A percentile compares a stretch with the other conserved stretches of the same genome.
These are phyloP conservation scores for Solanum pennellii DNA, from an alignment of 257 asterid genomes.

Conservation along the genomic window DNA sequence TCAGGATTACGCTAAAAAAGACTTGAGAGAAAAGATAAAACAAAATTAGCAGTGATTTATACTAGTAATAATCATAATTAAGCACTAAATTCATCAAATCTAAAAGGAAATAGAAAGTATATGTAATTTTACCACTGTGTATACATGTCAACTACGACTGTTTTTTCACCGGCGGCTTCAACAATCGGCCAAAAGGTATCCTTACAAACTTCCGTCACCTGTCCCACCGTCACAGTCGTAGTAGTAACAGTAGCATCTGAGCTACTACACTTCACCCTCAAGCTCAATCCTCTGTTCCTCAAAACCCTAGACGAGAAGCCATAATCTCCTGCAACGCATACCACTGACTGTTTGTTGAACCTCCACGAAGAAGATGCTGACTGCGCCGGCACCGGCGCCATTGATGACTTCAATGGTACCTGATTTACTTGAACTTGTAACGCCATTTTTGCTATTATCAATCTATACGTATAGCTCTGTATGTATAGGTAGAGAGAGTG, in stretches of 20 bases:
- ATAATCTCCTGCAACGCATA: conserved; percentile 41
- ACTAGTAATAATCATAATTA: neutral
- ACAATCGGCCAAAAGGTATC: conserved; percentile 85
- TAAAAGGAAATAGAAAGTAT: neutral
- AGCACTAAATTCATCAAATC: neutral
- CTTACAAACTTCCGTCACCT: conserved; percentile 49
- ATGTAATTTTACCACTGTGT: conserved; percentile 57
- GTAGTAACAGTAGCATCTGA: conserved; percentile 33
- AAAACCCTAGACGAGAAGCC: conserved; percentile 10
- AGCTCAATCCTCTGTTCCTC: conserved; percentile 18
- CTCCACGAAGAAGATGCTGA: conserved; percentile 12
- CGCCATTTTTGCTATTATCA: conserved; percentile 31
- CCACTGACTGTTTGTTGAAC: conserved; percentile 26
- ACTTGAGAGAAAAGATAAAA: neutral
- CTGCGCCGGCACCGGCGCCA: neutral
- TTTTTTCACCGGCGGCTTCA: conserved; percentile 59
- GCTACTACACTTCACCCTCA: conserved; percentile 30
- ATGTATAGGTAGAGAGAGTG: neutral
- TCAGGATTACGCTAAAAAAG: neutral
- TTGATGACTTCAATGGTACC: conserved; percentile 31
- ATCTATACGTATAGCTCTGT: neutral
- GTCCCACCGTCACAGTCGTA: conserved; percentile 35
- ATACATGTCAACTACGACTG: conserved; percentile 76
- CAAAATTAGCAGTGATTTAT: neutral
- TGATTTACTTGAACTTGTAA: conserved; percentile 43